Percentiles rank a stretch among this genome's conserved stretches.
phyloP scores from a whole-genome alignment of 768 basidiomycete species.

The Boletus eberwhitei region DNA sequence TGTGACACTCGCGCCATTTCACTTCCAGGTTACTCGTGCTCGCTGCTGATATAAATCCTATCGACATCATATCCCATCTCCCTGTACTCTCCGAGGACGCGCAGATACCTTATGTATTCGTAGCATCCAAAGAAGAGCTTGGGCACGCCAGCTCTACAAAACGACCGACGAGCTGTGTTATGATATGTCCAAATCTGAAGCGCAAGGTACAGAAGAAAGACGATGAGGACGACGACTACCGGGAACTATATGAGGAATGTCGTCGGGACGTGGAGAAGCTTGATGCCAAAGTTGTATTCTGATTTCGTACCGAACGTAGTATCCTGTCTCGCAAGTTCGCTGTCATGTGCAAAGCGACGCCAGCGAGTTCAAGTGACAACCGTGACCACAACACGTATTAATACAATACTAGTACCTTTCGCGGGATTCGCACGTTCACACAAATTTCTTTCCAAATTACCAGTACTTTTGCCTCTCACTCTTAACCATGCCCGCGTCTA shows the following conservation, averaged over 20 bases:
- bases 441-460: constrained; percentile 19
- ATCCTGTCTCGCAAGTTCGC: background rate
- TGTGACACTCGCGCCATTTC: constrained; percentile 4
- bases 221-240: constrained; percentile 73
- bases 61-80: constrained; percentile 97
- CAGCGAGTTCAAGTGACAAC: background rate
- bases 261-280: constrained; percentile 81
- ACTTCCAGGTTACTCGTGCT: constrained; percentile 73
- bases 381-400: background rate
- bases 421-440: constrained; percentile 21
- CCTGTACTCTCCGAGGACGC: constrained; percentile 95
- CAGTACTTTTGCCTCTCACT: constrained; percentile 18
- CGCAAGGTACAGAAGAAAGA: constrained; percentile 63
- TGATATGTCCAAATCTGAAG: constrained; percentile 84
- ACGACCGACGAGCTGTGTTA: constrained; percentile 96
- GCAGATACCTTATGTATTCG: constrained; percentile 85
- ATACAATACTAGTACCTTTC: background rate
- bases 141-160: constrained; percentile 96
- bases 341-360: background rate
- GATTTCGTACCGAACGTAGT: constrained; percentile 12
- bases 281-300: constrained; percentile 68
- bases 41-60: constrained; percentile 95
- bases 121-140: constrained; percentile 90
- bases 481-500: constrained; percentile 38
- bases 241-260: constrained; percentile 83